phyloP scores from a whole-genome alignment of 768 basidiomycete species.

The button mushroom (Agaricus bisporus) region DNA sequence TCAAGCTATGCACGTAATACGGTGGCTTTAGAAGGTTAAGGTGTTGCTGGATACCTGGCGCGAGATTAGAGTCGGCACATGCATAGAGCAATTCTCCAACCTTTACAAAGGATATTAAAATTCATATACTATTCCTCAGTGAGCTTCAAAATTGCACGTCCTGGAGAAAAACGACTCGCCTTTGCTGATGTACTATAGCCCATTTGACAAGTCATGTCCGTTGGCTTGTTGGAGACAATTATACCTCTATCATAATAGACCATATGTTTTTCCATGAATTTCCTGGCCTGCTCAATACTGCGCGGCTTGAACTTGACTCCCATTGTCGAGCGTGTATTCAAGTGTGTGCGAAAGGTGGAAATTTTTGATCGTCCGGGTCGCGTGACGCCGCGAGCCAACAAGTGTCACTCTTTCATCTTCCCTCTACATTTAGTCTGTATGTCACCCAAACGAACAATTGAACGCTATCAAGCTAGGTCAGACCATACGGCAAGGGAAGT shows the following conservation, averaged over 20 bases:
- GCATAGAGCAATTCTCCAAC: conserved; percentile 13
- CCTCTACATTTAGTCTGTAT: not conserved
- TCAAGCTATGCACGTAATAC: conserved; percentile 56
- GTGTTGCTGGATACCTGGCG: conserved; percentile 18
- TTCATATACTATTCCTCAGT: conserved; percentile 10
- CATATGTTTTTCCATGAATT: conserved; percentile 6
- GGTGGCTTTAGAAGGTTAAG: conserved; percentile 23
- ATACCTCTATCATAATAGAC: conserved; percentile 50
- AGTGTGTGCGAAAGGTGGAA: not conserved
- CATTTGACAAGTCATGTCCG: conserved; percentile 49
- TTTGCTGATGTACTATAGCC: conserved; percentile 14
- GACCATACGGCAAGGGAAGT: no score
- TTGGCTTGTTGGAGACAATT: conserved; percentile 58
- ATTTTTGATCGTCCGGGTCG: not conserved
- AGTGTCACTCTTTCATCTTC: no score
- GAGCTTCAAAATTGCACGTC: conserved; percentile 7
- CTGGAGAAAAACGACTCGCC: conserved; percentile 13
- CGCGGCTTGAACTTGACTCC: not conserved
- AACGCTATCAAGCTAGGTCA: no score
- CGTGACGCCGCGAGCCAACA: not conserved
- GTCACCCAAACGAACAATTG: no score
- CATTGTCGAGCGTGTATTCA: not conserved
- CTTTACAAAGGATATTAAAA: conserved; percentile 31
- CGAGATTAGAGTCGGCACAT: not conserved
- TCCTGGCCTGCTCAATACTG: not conserved